A percentile compares a stretch with the other conserved stretches of the same genome.
These are phyloP conservation scores for Nadsonia commutata DNA, from an alignment of 1,139 yeast genomes.

Conservation along the genomic window DNA sequence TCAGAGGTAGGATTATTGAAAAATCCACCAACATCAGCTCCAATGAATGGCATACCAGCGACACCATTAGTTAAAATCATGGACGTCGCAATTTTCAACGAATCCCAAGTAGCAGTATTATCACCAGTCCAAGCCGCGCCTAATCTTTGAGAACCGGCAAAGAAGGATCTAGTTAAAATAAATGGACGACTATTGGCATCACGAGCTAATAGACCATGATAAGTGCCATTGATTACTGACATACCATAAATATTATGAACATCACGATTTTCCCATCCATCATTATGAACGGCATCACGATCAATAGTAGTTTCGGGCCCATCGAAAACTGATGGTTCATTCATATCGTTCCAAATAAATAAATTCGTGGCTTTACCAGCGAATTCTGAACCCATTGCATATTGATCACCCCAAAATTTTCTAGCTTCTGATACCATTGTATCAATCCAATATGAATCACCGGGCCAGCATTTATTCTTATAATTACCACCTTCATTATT, in stretches of 20 bases:
- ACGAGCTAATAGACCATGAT: conserved; percentile 44
- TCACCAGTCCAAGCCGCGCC: conserved; percentile 99
- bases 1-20: conserved; percentile 80
- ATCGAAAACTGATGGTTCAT: conserved; percentile 86
- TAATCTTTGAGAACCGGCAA: conserved; percentile 80
- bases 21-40: conserved; percentile 96
- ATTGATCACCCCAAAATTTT: conserved; percentile 43
- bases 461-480: conserved; percentile 97
- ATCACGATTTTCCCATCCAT: conserved; percentile 80
- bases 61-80: conserved; percentile 73
- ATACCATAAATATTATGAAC: conserved; percentile 76
- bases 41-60: conserved; percentile 84
- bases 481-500: conserved; percentile 38
- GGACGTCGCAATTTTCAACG: conserved; percentile 65
- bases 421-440: conserved; percentile 53
- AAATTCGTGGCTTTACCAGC: conserved; percentile 46
- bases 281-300: conserved; percentile 62
- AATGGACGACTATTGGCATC: conserved; percentile 58
- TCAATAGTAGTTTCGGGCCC: conserved; percentile 93
- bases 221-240: conserved; percentile 69
- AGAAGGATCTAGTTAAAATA: conserved; percentile 74
- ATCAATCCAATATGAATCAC: conserved; percentile 89
- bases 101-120: conserved; percentile 86
- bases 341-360: conserved; percentile 96
- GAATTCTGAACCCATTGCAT: conserved; percentile 28